Conservation (phyloP, 2,329 filamentous ascomycete species). For the Mycosphaerelloides madeirae region DNA sequence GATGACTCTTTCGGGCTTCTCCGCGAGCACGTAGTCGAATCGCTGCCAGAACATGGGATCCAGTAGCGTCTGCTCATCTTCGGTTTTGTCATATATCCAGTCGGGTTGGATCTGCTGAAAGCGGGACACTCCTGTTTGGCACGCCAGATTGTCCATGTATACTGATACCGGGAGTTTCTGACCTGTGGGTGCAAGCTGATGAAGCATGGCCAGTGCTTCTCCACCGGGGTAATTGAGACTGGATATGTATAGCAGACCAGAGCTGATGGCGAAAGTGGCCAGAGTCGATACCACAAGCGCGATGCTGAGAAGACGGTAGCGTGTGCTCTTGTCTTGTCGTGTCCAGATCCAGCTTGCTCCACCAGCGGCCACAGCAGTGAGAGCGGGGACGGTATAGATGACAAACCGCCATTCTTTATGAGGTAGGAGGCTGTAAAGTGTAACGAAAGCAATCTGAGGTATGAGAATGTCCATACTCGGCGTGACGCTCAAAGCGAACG, state of each 20-base stretch:
- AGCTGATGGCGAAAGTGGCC: constrained; percentile 56
- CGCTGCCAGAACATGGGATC: constrained; percentile 52
- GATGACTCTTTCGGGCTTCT: constrained; percentile 46
- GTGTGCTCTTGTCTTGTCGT: constrained; percentile 57
- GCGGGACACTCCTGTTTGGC: constrained; percentile 59
- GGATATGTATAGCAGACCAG: constrained; percentile 68
- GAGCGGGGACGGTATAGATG: constrained; percentile 74
- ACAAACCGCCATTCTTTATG: constrained; percentile 98
- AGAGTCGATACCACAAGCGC: constrained; percentile 57
- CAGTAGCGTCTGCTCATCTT: constrained; percentile 43
- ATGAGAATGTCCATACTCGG: constrained; percentile 52
- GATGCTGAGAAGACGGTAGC: constrained; percentile 54
- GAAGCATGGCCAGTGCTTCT: constrained; percentile 58
- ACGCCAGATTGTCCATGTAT: constrained; percentile 57
- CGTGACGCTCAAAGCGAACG: constrained; percentile 48
- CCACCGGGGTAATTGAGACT: constrained; percentile 93
- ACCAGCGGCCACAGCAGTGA: constrained; percentile 73
- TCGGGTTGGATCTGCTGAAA: constrained; percentile 47
- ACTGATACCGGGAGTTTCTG: constrained; percentile 31
- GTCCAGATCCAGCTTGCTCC: constrained; percentile 62
- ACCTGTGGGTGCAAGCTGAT: constrained; percentile 23
- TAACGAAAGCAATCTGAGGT: constrained; percentile 68
- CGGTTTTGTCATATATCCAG: constrained; percentile 60
- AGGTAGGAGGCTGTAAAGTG: constrained; percentile 78
- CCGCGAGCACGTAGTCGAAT: constrained; percentile 57